Conservation (phyloP, 108 stramenopile genomes). For the Phaeodactylum tricornutum region DNA sequence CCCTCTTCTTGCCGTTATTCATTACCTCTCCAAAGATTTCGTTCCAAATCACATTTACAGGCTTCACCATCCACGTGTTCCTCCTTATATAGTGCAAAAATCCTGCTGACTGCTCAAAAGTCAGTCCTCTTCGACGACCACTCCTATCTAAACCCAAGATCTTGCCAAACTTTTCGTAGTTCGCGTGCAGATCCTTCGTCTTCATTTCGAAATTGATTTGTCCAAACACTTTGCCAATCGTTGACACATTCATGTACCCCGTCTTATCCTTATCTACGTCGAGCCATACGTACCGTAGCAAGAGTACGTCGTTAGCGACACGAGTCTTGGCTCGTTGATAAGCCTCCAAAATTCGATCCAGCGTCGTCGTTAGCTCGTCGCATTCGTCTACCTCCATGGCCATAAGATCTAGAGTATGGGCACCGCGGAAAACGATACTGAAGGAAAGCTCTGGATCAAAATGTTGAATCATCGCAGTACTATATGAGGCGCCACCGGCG, state of each 20-base stretch:
- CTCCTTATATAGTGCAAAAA: conserved; percentile 77
- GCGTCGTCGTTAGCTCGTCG: conserved; percentile 53
- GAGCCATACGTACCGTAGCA: conserved; percentile 70
- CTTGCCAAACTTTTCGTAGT: conserved; percentile 58
- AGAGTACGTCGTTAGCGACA: conserved; percentile 68
- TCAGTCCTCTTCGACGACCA: conserved; percentile 44
- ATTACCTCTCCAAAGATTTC: conserved; percentile 51
- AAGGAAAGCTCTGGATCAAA: conserved; percentile 54
- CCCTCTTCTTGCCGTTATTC: conserved; percentile 53
- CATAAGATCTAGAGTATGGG: conserved; percentile 70
- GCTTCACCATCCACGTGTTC: conserved; percentile 77
- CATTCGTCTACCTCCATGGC: conserved; percentile 26
- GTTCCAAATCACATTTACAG: conserved; percentile 45
- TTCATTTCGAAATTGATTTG: conserved; percentile 65
- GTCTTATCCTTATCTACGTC: conserved; percentile 45
- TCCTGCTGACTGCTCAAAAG: conserved; percentile 74
- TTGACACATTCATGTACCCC: conserved; percentile 21
- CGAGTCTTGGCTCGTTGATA: conserved; percentile 50
- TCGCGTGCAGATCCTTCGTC: conserved; percentile 24
- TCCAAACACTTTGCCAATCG: conserved; percentile 38
- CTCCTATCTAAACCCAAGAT: conserved; percentile 52
- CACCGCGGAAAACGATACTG: conserved; percentile 73
- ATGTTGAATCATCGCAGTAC: conserved; percentile 1
- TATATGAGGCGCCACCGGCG: neutral
- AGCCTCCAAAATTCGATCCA: conserved; percentile 41